Percentiles rank a stretch among this genome's conserved stretches.
Evolutionary conservation across 1,284 basidiomycete species (phyloP).

Genomic region (Pseudozyma pruni): DNA sequence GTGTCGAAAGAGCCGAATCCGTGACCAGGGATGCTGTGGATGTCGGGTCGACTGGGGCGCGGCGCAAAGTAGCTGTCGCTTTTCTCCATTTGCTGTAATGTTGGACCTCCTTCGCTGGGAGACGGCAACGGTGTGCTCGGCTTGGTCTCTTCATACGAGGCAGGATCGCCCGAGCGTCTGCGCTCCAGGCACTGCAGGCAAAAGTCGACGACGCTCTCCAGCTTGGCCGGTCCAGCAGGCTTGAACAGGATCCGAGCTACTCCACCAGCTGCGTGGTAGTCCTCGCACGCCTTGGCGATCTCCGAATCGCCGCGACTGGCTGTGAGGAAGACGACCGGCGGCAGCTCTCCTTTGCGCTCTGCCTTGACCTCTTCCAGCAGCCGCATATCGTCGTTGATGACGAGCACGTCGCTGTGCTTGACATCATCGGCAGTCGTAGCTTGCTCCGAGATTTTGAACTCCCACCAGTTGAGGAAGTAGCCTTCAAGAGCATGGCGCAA

Average conservation of each 20-base stretch:
- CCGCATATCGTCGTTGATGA: constrained; percentile 82
- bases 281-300: constrained; percentile 74
- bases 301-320: constrained; percentile 76
- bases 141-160: constrained; percentile 43
- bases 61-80: constrained; percentile 50
- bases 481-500: constrained; percentile 75
- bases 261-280: constrained; percentile 83
- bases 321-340: constrained; percentile 80
- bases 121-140: constrained; percentile 55
- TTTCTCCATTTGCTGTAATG: constrained; percentile 30
- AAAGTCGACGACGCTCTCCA: constrained; percentile 78
- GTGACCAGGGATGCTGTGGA: constrained; percentile 18
- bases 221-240: constrained; percentile 83
- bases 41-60: constrained; percentile 38
- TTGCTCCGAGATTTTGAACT: constrained; percentile 71
- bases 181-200: constrained; percentile 74
- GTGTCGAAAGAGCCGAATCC: constrained; percentile 48
- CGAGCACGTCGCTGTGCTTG: constrained; percentile 76
- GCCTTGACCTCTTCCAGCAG: constrained; percentile 69
- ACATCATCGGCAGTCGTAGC: constrained; percentile 3
- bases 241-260: constrained; percentile 88
- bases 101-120: constrained; percentile 24
- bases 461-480: constrained; percentile 82
- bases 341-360: constrained; percentile 66
- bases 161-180: constrained; percentile 43